phyloP scores from a whole-genome alignment of 805 yeast genomes.

The Diddensiella caesifluorescens region DNA sequence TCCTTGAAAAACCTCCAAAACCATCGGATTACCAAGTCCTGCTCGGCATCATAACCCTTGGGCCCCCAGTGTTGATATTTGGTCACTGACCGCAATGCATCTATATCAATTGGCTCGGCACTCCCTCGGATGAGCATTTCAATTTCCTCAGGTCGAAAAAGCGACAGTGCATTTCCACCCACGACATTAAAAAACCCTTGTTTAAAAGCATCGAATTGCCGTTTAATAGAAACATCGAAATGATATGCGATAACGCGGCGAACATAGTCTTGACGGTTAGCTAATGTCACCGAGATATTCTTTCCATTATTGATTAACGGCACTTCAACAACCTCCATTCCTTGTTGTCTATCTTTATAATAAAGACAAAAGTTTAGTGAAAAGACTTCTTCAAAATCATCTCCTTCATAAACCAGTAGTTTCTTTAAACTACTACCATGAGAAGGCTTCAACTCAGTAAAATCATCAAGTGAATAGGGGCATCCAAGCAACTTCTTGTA shows the following conservation, averaged over 20 bases:
- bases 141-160: conserved; percentile 78
- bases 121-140: conserved; percentile 75
- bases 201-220: conserved; percentile 53
- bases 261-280: conserved; percentile 57
- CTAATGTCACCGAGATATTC: conserved; percentile 46
- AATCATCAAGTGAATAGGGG: conserved; percentile 58
- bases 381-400: conserved; percentile 42
- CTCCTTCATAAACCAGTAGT: conserved; percentile 40
- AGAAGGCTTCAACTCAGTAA: conserved; percentile 61
- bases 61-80: conserved; percentile 62
- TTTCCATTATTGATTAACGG: conserved; percentile 60
- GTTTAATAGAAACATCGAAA: conserved; percentile 48
- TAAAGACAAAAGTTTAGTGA: conserved; percentile 63
- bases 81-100: conserved; percentile 63
- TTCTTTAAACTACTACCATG: conserved; percentile 48
- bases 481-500: conserved; percentile 66
- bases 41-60: conserved; percentile 34
- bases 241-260: conserved; percentile 57
- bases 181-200: conserved; percentile 72
- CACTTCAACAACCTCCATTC: conserved; percentile 39
- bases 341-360: conserved; percentile 40
- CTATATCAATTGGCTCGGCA: conserved; percentile 63
- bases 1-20: conserved; percentile 76
- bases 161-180: conserved; percentile 72
- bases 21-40: conserved; percentile 55